A percentile compares a stretch with the other conserved stretches of the same genome.
Conservation (phyloP, 2,329 filamentous ascomycete species). For the Colletotrichum tamarilloi region DNA sequence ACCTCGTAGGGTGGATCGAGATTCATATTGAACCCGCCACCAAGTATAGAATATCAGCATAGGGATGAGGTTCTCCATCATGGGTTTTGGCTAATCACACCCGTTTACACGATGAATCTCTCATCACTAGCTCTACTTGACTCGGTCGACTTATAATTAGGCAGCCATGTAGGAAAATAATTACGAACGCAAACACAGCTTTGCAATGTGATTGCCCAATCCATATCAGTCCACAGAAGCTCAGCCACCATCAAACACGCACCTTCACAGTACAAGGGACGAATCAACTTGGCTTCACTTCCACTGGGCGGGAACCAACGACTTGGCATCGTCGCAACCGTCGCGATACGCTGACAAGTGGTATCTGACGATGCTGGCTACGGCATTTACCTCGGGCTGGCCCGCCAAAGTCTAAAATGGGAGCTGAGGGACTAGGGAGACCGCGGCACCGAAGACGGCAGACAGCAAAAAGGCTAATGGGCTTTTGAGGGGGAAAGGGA, state of each 20-base stretch:
- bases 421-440: not conserved
- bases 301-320: not conserved
- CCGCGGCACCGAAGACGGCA: not conserved
- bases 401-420: slow-evolving; percentile 25
- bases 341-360: not conserved
- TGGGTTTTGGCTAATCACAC: not conserved
- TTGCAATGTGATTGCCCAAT: not conserved
- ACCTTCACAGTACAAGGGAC: not conserved
- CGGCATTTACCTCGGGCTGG: slow-evolving; percentile 12
- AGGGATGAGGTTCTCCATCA: not conserved
- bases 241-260: not conserved
- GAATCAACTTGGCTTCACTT: not conserved
- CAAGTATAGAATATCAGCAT: not conserved
- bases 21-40: no score
- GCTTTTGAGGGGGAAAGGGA: not conserved
- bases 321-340: slow-evolving; percentile 6
- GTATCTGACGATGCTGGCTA: not conserved
- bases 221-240: not conserved
- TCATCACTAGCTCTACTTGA: not conserved
- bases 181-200: not conserved
- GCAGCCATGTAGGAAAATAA: not conserved
- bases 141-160: not conserved
- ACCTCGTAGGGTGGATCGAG: no score
- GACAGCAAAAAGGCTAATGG: not conserved
- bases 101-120: not conserved